Conservation (phyloP, 164 flowering plant genomes). For the Paratinospora sagittata region DNA sequence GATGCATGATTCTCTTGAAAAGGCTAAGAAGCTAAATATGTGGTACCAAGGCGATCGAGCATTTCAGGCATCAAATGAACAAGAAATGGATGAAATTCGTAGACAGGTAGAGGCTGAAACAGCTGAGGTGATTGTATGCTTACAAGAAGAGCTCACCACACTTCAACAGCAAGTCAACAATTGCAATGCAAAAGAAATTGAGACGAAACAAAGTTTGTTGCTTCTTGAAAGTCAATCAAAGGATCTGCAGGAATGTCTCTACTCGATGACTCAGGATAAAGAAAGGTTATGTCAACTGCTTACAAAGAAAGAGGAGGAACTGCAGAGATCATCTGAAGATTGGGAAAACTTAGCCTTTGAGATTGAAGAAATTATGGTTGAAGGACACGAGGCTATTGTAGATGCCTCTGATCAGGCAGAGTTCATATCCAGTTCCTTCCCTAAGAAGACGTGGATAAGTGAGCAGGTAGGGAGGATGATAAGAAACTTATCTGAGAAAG, state of each 20-base stretch:
- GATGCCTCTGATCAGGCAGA: constrained; percentile 62
- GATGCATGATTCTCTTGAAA: constrained; percentile 89
- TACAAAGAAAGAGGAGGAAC: constrained; percentile 45
- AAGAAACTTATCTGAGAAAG: constrained; percentile 57
- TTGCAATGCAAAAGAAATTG: constrained; percentile 43
- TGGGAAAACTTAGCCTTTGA: constrained; percentile 58
- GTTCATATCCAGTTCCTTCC: constrained; percentile 44
- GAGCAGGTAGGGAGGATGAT: constrained; percentile 54
- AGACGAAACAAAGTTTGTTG: constrained; percentile 29
- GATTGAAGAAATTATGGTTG: constrained; percentile 56
- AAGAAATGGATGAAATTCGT: constrained; percentile 77
- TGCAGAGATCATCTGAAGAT: constrained; percentile 41
- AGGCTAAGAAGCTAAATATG: constrained; percentile 57
- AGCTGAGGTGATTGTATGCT: constrained; percentile 87
- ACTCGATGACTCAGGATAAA: constrained; percentile 35
- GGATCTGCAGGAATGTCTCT: constrained; percentile 36
- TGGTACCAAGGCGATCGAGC: constrained; percentile 63
- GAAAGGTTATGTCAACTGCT: constrained; percentile 32
- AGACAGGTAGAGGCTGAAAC: constrained; percentile 94
- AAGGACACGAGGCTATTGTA: constrained; percentile 52
- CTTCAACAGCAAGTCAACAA: constrained; percentile 74
- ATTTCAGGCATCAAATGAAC: constrained; percentile 49
- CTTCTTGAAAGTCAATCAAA: constrained; percentile 40
- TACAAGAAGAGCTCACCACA: constrained; percentile 74
- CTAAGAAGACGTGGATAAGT: constrained; percentile 53